Percentiles rank a stretch among this genome's conserved stretches.
phyloP scores from a whole-genome alignment of 176 grass and related monocot species.

The Microstegium vimineum region DNA sequence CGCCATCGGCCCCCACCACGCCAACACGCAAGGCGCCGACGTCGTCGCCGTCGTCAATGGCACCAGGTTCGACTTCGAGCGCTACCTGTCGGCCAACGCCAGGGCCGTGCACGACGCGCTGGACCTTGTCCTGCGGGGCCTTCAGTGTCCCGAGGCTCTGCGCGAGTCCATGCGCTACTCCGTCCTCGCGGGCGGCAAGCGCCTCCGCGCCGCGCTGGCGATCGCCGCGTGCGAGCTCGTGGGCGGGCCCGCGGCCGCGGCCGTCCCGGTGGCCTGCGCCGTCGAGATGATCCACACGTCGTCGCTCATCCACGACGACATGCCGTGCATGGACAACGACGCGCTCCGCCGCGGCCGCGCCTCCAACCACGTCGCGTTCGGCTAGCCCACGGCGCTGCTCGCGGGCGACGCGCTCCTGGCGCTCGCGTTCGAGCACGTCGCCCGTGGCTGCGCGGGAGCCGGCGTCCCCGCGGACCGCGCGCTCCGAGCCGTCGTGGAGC shows the following conservation, averaged over 20 bases:
- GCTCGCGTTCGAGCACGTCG: slow-evolving; percentile 49
- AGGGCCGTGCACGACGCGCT: slow-evolving; percentile 36
- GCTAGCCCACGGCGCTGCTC: slow-evolving; percentile 36
- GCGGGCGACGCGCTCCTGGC: slow-evolving; percentile 49
- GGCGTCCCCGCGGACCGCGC: slow-evolving; percentile 16
- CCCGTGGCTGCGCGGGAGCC: background rate
- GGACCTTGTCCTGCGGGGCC: slow-evolving; percentile 20
- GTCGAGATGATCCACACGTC: slow-evolving; percentile 54
- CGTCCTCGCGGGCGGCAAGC: slow-evolving; percentile 55
- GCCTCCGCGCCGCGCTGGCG: slow-evolving; percentile 44
- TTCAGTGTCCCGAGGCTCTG: background rate
- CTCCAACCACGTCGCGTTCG: slow-evolving; percentile 46
- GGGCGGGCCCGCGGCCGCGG: slow-evolving; percentile 1
- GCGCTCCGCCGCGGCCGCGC: slow-evolving; percentile 33
- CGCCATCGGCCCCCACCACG: background rate
- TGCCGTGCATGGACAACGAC: slow-evolving; percentile 70
- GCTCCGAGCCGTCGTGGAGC: slow-evolving; percentile 38
- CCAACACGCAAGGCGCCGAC: background rate
- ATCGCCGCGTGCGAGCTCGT: slow-evolving; percentile 57
- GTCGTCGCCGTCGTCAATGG: background rate
- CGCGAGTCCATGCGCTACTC: slow-evolving; percentile 54
- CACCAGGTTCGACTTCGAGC: slow-evolving; percentile 27
- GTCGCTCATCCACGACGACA: slow-evolving; percentile 60
- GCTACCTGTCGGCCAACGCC: slow-evolving; percentile 33
- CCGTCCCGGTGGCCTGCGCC: slow-evolving; percentile 42